phyloP scores from a whole-genome alignment of 2,329 filamentous ascomycete genomes.

The Ascochyta viciae-villosae region DNA sequence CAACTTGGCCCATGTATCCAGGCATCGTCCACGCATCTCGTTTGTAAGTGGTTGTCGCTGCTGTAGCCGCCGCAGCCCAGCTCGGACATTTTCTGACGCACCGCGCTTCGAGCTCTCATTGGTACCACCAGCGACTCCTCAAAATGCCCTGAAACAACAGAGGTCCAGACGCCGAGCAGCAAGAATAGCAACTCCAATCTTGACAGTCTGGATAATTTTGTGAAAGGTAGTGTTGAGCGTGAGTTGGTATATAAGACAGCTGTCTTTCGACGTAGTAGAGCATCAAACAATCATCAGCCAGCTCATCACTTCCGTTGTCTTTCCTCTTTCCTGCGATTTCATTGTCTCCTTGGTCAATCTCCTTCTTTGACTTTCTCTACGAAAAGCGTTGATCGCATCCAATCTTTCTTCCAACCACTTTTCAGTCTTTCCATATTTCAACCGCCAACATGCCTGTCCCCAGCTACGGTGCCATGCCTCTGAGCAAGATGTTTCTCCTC shows the following conservation, averaged over 20 bases:
- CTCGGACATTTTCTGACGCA: constrained; percentile 47
- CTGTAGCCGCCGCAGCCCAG: constrained; percentile 46
- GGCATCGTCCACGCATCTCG: constrained; percentile 20
- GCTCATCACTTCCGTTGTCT: constrained; percentile 43
- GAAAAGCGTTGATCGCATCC: constrained; percentile 17
- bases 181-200: constrained; percentile 40
- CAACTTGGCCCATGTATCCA: constrained; percentile 29
- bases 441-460: constrained; percentile 58
- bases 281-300: constrained; percentile 46
- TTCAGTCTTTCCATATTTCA: not conserved
- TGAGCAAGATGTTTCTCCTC: constrained; percentile 79
- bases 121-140: constrained; percentile 49
- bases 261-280: constrained; percentile 11
- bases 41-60: constrained; percentile 41
- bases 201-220: constrained; percentile 8
- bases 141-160: constrained; percentile 45
- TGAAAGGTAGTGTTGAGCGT: constrained; percentile 8
- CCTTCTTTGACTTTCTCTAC: constrained; percentile 21
- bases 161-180: constrained; percentile 36
- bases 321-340: constrained; percentile 41
- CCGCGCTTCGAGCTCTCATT: constrained; percentile 41
- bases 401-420: not conserved
- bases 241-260: constrained; percentile 17
- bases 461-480: constrained; percentile 68
- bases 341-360: constrained; percentile 42